Evolutionary conservation across 176 grass and related monocot genomes (phyloP).

Genomic region (Rhynchospora tenuis): DNA sequence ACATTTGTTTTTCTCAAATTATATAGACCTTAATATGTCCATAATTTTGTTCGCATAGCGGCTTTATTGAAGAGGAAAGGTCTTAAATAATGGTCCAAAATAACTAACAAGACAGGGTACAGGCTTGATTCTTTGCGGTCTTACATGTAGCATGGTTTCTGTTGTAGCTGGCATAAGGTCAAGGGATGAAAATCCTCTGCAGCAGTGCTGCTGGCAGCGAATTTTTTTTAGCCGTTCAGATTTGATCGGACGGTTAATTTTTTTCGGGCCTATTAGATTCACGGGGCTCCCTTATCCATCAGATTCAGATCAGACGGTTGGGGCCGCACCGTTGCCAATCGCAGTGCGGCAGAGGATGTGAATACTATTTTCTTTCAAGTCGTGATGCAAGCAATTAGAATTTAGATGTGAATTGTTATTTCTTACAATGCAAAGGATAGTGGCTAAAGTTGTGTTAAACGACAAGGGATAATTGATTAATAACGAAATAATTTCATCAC

Average conservation of each 20-base stretch:
- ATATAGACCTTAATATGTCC: background rate
- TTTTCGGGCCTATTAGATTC: no score
- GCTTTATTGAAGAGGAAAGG: background rate
- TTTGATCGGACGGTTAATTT: no score
- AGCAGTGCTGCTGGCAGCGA: no score
- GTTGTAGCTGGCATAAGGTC: background rate
- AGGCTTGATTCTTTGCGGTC: background rate
- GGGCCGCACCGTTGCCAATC: no score
- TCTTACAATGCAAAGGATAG: no score
- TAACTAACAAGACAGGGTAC: background rate
- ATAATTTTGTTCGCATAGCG: background rate
- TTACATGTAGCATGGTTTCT: background rate
- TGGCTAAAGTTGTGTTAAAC: background rate
- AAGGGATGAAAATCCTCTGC: no score
- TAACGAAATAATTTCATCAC: background rate
- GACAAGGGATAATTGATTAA: background rate
- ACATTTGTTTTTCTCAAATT: background rate
- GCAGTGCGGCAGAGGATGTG: no score
- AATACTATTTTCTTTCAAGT: background rate
- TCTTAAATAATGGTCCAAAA: background rate
- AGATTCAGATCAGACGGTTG: no score
- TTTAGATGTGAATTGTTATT: background rate
- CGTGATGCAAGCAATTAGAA: background rate
- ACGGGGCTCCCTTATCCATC: no score
- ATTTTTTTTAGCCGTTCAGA: no score